phyloP scores from a whole-genome alignment of 2,329 filamentous ascomycete species.

The Intubia oerlemansii region DNA sequence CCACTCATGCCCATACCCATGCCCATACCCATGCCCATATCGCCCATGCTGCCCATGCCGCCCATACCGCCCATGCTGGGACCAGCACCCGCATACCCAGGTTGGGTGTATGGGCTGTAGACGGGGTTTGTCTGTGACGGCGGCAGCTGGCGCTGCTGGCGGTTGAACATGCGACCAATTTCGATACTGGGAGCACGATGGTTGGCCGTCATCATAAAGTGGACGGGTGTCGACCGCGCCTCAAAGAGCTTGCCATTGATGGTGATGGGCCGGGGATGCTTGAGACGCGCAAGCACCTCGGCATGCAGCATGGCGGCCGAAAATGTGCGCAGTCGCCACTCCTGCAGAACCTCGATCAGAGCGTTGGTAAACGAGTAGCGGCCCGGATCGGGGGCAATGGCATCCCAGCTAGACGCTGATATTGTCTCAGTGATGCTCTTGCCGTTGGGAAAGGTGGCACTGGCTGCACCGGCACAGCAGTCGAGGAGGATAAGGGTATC shows the following conservation, averaged over 20 bases:
- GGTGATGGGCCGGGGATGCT: conserved; percentile 34
- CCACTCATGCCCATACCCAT: conserved; percentile 1
- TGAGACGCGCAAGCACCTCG: conserved; percentile 35
- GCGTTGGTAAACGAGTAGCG: conserved; percentile 37
- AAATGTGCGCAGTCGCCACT: conserved; percentile 31
- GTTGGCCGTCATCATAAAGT: conserved; percentile 42
- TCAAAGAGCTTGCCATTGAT: conserved; percentile 36
- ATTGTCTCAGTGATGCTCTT: conserved; percentile 40
- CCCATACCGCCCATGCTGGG: background rate
- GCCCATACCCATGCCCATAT: background rate
- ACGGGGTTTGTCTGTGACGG: background rate
- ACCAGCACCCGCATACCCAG: too few species aligned
- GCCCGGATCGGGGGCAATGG: conserved; percentile 36
- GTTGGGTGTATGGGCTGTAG: too few species aligned
- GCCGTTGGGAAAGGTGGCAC: conserved; percentile 34
- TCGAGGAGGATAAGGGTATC: conserved; percentile 36
- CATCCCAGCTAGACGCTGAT: conserved; percentile 39
- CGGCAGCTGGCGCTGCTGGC: conserved; percentile 12
- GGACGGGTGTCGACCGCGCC: conserved; percentile 34
- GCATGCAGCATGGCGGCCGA: conserved; percentile 40
- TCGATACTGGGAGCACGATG: conserved; percentile 37
- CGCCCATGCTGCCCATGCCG: background rate
- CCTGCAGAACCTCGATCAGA: conserved; percentile 34
- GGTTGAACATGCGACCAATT: conserved; percentile 14
- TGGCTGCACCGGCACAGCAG: conserved; percentile 37